A percentile compares a stretch with the other conserved stretches of the same genome.
phyloP scores from a whole-genome alignment of 208 protist species.

The Crithidia fasciculata region DNA sequence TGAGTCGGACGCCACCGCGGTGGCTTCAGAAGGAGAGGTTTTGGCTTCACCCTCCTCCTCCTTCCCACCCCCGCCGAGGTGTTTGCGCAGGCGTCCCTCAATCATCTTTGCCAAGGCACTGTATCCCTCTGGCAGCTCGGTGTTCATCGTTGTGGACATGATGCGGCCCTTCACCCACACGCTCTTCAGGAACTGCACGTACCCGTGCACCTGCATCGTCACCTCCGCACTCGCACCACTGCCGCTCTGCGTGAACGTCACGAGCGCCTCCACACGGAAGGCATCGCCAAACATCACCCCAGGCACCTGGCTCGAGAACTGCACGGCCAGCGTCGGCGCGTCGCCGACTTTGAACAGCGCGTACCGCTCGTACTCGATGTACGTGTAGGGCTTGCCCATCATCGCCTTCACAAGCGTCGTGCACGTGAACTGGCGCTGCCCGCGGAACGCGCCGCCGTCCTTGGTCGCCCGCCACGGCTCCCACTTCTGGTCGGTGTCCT shows the following conservation, averaged over 20 bases:
- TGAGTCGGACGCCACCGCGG: too few species aligned
- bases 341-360: slow-evolving; percentile 60
- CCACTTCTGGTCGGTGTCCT: slow-evolving; percentile 59
- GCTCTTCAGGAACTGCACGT: slow-evolving; percentile 49
- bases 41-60: neutral
- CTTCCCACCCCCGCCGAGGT: neutral
- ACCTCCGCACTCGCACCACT: slow-evolving; percentile 38
- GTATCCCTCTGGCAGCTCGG: slow-evolving; percentile 55
- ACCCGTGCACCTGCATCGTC: slow-evolving; percentile 33
- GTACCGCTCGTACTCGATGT: slow-evolving; percentile 71
- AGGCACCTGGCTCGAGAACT: slow-evolving; percentile 64
- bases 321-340: slow-evolving; percentile 54
- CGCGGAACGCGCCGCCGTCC: slow-evolving; percentile 47
- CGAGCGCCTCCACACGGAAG: slow-evolving; percentile 60
- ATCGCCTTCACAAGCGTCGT: slow-evolving; percentile 61
- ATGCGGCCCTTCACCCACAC: slow-evolving; percentile 59
- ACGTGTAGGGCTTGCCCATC: slow-evolving; percentile 56
- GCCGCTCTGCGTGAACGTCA: slow-evolving; percentile 49
- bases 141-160: slow-evolving; percentile 42
- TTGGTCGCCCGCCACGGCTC: slow-evolving; percentile 49
- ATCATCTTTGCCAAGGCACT: slow-evolving; percentile 15
- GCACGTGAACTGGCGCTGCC: slow-evolving; percentile 61
- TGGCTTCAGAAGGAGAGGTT: neutral
- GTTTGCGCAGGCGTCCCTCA: neutral
- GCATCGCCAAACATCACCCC: slow-evolving; percentile 68